Conservation (phyloP, 495 filamentous ascomycete species). For the Oidiodendron maius region DNA sequence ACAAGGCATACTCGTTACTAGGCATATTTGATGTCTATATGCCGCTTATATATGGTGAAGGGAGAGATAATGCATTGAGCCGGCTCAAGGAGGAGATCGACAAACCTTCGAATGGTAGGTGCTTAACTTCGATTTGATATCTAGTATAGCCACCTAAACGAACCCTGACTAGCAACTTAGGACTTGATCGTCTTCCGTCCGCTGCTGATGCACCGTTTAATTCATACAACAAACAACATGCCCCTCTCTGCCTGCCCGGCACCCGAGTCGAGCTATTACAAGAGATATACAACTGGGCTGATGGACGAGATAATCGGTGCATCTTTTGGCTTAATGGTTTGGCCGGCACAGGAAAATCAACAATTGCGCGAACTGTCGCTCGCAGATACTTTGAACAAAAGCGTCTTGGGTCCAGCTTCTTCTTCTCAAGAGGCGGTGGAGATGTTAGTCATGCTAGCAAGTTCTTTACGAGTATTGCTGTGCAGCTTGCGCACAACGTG, state of each 20-base stretch:
- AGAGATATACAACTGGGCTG: too few relatives aligned
- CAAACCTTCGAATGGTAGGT: slow-evolving; percentile 7
- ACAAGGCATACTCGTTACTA: too few relatives aligned
- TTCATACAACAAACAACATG: too few relatives aligned
- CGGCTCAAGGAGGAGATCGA: too few relatives aligned
- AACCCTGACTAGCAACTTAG: background rate
- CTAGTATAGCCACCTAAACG: background rate
- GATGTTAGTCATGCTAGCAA: slow-evolving; percentile 17
- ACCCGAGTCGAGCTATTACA: slow-evolving; percentile 11
- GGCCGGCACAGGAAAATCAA: too few relatives aligned
- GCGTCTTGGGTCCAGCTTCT: too few relatives aligned
- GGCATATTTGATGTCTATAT: too few relatives aligned
- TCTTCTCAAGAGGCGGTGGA: too few relatives aligned
- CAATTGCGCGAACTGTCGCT: too few relatives aligned
- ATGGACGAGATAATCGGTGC: slow-evolving; percentile 5
- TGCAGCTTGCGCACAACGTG: background rate
- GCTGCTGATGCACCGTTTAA: slow-evolving; percentile 1
- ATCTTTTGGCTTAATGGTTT: slow-evolving; percentile 28
- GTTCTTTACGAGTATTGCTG: slow-evolving; percentile 15
- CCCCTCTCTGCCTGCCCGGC: slow-evolving; percentile 5
- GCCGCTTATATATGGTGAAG: too few relatives aligned
- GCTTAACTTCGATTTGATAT: background rate
- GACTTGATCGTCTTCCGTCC: slow-evolving; percentile 6
- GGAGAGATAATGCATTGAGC: too few relatives aligned
- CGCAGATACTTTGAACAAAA: slow-evolving; percentile 4